Conservation (phyloP, 2,329 filamentous ascomycete genomes). For the Phialophora chinensis region DNA sequence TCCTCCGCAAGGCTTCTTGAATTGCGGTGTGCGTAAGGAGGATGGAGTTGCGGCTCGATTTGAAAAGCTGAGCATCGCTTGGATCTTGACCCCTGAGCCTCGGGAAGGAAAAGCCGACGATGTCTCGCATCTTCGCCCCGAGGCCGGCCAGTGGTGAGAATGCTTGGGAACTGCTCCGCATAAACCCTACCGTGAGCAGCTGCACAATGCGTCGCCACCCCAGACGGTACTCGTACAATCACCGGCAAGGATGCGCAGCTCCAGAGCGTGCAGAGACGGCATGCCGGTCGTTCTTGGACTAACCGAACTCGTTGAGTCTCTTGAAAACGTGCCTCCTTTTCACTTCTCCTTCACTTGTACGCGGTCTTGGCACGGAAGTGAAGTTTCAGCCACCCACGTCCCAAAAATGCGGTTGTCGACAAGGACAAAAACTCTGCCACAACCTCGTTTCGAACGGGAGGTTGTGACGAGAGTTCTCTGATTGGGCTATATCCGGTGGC, state of each 20-base stretch:
- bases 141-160: background rate
- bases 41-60: background rate
- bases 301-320: background rate
- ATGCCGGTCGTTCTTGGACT: background rate
- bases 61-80: background rate
- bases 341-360: background rate
- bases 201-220: background rate
- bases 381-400: background rate
- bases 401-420: background rate
- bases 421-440: background rate
- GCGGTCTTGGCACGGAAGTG: background rate
- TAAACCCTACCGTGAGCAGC: background rate
- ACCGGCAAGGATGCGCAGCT: background rate
- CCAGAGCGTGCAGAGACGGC: background rate
- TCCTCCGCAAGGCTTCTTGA: background rate
- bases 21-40: slow-evolving; percentile 3
- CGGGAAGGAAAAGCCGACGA: background rate
- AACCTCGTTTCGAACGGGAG: background rate
- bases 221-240: background rate
- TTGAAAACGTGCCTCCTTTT: background rate
- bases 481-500: background rate
- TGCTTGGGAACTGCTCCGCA: background rate
- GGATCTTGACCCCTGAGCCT: background rate
- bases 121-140: background rate
- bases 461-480: background rate